These are phyloP conservation scores for Trichoderma semiorbis DNA, from an alignment of 2,329 filamentous ascomycete species.

Conservation along the genomic window DNA sequence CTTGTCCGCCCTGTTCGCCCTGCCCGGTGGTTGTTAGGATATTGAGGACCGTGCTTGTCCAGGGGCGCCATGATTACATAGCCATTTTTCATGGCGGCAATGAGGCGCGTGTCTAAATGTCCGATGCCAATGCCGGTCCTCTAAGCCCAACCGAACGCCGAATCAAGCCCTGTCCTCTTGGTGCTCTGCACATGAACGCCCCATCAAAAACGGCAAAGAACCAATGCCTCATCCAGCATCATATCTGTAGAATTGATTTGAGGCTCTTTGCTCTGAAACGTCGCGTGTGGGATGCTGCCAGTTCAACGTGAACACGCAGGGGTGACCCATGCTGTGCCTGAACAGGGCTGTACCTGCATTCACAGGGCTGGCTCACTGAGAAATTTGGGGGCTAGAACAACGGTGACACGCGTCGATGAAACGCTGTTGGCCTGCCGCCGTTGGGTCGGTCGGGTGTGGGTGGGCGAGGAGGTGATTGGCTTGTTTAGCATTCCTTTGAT, in stretches of 20 bases:
- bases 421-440: background rate
- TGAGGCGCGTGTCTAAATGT: background rate
- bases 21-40: background rate
- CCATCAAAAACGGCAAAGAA: too few species aligned
- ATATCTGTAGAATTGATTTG: background rate
- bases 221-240: background rate
- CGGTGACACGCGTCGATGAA: background rate
- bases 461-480: background rate
- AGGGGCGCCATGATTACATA: background rate
- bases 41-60: background rate
- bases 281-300: background rate
- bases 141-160: background rate
- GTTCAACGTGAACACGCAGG: background rate
- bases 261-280: background rate
- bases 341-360: background rate
- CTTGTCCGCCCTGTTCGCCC: background rate
- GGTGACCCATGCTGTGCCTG: background rate
- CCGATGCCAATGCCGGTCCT: background rate
- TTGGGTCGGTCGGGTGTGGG: background rate
- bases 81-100: background rate
- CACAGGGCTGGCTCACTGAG: background rate
- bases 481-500: background rate
- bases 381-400: background rate
- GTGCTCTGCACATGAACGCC: too few species aligned
- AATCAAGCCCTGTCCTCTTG: background rate